Percentiles rank a stretch among this genome's conserved stretches.
Evolutionary conservation across 768 basidiomycete species (phyloP).

Genomic region (Lactifluus echinatus): DNA sequence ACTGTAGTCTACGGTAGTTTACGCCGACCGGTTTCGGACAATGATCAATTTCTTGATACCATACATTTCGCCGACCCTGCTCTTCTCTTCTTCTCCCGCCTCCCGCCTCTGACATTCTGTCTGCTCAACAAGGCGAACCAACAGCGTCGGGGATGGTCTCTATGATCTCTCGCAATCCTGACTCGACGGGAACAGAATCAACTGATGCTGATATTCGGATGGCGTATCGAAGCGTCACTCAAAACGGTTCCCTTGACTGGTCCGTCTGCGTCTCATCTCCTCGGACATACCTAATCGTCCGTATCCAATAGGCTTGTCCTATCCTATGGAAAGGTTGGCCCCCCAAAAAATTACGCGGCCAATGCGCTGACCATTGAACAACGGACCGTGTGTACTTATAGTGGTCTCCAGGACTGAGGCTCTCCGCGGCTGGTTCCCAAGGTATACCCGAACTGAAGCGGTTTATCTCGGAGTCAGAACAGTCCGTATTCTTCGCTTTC

Average conservation of each 20-base stretch:
- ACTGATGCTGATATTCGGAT: conserved; percentile 12
- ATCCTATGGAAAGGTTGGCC: conserved; percentile 15
- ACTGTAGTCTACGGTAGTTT: not conserved
- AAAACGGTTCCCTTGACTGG: conserved; percentile 17
- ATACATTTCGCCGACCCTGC: not conserved
- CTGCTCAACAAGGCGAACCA: not conserved
- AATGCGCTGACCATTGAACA: not conserved
- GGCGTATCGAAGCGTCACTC: conserved; percentile 12
- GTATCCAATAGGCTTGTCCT: conserved; percentile 8
- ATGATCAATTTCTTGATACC: conserved; percentile 2
- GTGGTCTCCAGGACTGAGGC: conserved; percentile 16
- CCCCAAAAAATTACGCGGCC: not conserved
- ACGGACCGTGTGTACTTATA: not conserved
- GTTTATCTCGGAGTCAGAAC: conserved; percentile 1
- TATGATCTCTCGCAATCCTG: conserved; percentile 1
- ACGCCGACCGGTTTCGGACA: not conserved
- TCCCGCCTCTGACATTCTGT: not conserved
- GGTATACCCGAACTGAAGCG: conserved; percentile 13
- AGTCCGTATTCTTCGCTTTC: conserved; percentile 14
- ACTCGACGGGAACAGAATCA: not conserved
- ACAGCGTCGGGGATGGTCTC: conserved; percentile 1
- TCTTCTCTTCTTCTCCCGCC: not conserved
- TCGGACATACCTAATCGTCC: not conserved
- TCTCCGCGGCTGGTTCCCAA: conserved; percentile 16
- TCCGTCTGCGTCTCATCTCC: not conserved